Percentiles rank a stretch among this genome's conserved stretches.
phyloP scores from a whole-genome alignment of 2,329 filamentous ascomycete species.

The Pyricularia pennisetigena region DNA sequence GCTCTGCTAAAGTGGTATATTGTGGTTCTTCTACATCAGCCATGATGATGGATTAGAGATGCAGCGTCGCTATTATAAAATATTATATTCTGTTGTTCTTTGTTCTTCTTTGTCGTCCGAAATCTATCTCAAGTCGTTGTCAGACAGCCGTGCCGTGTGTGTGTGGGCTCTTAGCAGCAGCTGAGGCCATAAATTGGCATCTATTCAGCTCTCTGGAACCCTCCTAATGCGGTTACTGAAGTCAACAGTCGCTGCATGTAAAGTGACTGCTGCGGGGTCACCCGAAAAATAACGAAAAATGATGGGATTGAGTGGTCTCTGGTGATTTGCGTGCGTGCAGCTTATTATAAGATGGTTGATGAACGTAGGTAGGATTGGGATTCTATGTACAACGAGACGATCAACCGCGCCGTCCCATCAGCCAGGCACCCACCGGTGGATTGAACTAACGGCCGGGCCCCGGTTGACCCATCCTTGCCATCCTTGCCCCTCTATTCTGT shows the following conservation, averaged over 20 bases:
- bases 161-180: background rate
- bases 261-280: background rate
- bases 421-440: background rate
- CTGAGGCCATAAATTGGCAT: background rate
- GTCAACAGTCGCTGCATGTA: background rate
- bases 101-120: background rate
- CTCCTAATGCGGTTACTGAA: background rate
- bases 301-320: background rate
- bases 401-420: background rate
- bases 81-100: background rate
- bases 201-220: background rate
- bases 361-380: background rate
- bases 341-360: background rate
- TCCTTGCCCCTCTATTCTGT: background rate
- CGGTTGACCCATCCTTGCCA: background rate
- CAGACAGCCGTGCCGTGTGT: background rate
- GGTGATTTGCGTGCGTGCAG: background rate
- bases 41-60: slow-evolving; percentile 27
- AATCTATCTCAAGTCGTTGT: background rate
- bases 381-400: background rate
- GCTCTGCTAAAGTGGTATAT: slow-evolving; percentile 49
- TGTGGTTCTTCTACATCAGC: slow-evolving; percentile 51
- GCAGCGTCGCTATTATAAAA: background rate
- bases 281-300: background rate
- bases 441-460: background rate